Evolutionary conservation across 345 rosid genomes (phyloP).

Genomic region (Salix purpurea): DNA sequence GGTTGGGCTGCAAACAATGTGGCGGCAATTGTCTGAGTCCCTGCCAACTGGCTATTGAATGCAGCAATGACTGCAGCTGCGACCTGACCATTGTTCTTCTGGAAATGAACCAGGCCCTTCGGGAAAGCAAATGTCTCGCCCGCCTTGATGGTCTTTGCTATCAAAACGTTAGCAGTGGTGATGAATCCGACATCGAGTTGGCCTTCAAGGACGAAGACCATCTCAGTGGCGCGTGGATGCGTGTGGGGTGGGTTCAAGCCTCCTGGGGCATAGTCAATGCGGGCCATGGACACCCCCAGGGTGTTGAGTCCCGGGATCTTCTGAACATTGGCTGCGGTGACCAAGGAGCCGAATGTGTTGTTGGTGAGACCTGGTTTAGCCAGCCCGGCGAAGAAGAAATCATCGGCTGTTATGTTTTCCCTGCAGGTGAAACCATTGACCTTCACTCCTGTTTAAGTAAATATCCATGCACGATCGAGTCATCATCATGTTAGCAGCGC

Average conservation of each 20-base stretch:
- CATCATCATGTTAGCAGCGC: neutral
- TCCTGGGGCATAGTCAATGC: constrained; percentile 27
- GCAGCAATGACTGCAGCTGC: constrained; percentile 22
- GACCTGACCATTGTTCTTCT: constrained; percentile 17
- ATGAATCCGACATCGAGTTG: constrained; percentile 26
- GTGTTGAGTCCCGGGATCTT: constrained; percentile 31
- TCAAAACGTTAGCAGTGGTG: constrained; percentile 23
- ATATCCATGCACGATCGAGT: neutral
- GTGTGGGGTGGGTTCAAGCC: constrained; percentile 30
- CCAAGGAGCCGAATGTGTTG: constrained; percentile 11
- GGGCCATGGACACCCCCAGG: constrained; percentile 22
- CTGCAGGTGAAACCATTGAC: constrained; percentile 23
- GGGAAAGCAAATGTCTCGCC: constrained; percentile 27
- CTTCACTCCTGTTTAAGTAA: constrained; percentile 9
- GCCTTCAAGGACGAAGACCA: constrained; percentile 24
- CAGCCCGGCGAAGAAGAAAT: constrained; percentile 19
- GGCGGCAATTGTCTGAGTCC: constrained; percentile 20
- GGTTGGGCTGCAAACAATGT: constrained; percentile 24
- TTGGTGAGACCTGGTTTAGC: constrained; percentile 17
- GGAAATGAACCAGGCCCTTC: constrained; percentile 24
- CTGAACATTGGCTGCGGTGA: constrained; percentile 18
- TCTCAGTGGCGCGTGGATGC: constrained; percentile 32
- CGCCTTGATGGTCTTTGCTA: constrained; percentile 10
- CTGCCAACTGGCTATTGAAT: constrained; percentile 31
- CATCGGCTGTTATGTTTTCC: constrained; percentile 7